Percentiles rank a stretch among this genome's conserved stretches.
Evolutionary conservation across 495 filamentous ascomycete species (phyloP).

Genomic region (Bacidia rubella): DNA sequence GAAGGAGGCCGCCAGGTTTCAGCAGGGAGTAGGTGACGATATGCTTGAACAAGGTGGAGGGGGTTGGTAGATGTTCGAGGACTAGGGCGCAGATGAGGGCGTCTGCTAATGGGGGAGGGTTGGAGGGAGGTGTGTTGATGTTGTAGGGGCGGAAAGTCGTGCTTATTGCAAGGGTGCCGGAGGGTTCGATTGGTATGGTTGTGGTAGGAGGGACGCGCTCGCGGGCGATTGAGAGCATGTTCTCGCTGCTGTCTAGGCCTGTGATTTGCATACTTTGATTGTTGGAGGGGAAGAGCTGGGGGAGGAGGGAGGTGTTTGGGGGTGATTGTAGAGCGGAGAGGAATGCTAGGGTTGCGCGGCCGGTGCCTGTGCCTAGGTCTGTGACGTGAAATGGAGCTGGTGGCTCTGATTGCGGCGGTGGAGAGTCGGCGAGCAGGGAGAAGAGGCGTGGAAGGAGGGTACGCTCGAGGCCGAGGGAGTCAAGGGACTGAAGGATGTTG

Average conservation of each 20-base stretch:
- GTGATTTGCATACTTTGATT: neutral
- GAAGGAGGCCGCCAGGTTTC: neutral
- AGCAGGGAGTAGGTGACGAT: neutral
- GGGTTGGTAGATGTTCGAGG: constrained; percentile 1
- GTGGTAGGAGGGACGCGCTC: neutral
- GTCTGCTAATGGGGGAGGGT: neutral
- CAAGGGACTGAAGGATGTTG: constrained; percentile 5
- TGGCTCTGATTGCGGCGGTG: neutral
- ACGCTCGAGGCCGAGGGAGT: neutral
- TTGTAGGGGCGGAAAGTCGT: neutral
- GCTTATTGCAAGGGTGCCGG: neutral
- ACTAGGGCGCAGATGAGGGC: constrained; percentile 3
- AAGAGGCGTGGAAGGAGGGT: constrained; percentile 1
- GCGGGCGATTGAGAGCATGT: neutral
- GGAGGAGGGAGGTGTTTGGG: neutral
- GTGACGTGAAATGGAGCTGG: neutral
- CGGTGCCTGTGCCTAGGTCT: constrained; percentile 2
- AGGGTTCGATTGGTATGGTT: neutral
- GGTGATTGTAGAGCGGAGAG: neutral
- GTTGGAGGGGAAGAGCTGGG: neutral
- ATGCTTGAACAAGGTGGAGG: neutral
- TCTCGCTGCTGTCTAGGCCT: neutral
- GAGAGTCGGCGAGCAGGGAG: neutral
- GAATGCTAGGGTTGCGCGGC: constrained; percentile 1
- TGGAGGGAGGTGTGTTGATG: neutral